These are phyloP conservation scores for Aspergillus leporis DNA, from an alignment of 495 filamentous ascomycete species.

Conservation along the genomic window DNA sequence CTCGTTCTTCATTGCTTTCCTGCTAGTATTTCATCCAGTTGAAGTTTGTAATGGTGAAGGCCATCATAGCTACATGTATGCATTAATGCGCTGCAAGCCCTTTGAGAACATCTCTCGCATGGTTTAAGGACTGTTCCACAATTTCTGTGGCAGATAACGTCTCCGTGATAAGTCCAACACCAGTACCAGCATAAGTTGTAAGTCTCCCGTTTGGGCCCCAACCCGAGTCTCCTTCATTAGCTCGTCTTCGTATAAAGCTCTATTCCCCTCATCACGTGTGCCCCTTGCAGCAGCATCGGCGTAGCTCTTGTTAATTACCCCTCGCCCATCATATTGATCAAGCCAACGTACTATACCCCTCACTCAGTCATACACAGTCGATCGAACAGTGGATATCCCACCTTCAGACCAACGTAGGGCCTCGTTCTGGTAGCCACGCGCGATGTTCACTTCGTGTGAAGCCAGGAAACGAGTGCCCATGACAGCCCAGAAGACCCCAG, in stretches of 20 bases:
- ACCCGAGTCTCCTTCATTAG: conserved; percentile 46
- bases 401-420: conserved; percentile 63
- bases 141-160: conserved; percentile 32
- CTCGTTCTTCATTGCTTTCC: not conserved
- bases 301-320: conserved; percentile 62
- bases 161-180: conserved; percentile 38
- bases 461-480: conserved; percentile 72
- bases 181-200: conserved; percentile 64
- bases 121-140: conserved; percentile 22
- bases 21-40: no score
- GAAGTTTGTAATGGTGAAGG: no score
- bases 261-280: conserved; percentile 53
- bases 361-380: conserved; percentile 65
- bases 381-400: conserved; percentile 61
- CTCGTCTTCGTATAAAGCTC: conserved; percentile 51
- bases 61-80: not conserved
- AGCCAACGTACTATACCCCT: conserved; percentile 68
- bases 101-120: conserved; percentile 14
- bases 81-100: conserved; percentile 5
- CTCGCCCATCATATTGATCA: conserved; percentile 57
- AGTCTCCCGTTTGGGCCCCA: conserved; percentile 59
- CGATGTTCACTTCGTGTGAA: conserved; percentile 56
- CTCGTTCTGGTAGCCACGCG: conserved; percentile 55
- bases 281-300: conserved; percentile 48
- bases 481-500: conserved; percentile 65